These are phyloP conservation scores for Apiospora hydei DNA, from an alignment of 2,329 filamentous ascomycete genomes.

Conservation along the genomic window DNA sequence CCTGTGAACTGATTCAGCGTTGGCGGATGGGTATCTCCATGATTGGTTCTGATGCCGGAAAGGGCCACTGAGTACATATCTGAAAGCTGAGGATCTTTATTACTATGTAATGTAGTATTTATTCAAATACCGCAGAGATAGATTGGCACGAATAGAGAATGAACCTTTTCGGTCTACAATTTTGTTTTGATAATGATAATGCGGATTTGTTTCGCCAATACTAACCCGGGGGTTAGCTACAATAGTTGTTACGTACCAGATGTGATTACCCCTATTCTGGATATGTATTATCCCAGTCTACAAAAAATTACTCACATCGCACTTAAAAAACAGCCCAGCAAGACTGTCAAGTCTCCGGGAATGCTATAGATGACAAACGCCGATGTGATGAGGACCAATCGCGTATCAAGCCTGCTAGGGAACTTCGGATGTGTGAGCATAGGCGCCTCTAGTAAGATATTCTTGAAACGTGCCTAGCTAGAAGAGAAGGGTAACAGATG, in stretches of 20 bases:
- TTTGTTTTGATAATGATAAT: background rate
- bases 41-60: background rate
- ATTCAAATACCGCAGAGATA: background rate
- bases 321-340: too few relatives aligned
- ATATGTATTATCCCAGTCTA: background rate
- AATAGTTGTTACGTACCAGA: background rate
- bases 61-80: background rate
- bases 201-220: background rate
- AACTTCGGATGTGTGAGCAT: background rate
- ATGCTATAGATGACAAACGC: too few relatives aligned
- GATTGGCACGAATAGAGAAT: background rate
- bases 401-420: background rate
- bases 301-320: too few relatives aligned
- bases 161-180: background rate
- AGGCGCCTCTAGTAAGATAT: background rate
- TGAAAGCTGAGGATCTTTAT: background rate
- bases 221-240: background rate
- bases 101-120: background rate
- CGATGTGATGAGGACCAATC: background rate
- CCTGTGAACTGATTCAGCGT: constrained; percentile 26
- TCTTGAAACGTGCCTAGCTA: background rate
- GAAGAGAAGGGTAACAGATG: too few relatives aligned
- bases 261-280: background rate
- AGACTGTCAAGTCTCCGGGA: background rate
- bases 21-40: too few relatives aligned